phyloP scores from a whole-genome alignment of 2,329 filamentous ascomycete species.

The Albifimbria verrucaria region DNA sequence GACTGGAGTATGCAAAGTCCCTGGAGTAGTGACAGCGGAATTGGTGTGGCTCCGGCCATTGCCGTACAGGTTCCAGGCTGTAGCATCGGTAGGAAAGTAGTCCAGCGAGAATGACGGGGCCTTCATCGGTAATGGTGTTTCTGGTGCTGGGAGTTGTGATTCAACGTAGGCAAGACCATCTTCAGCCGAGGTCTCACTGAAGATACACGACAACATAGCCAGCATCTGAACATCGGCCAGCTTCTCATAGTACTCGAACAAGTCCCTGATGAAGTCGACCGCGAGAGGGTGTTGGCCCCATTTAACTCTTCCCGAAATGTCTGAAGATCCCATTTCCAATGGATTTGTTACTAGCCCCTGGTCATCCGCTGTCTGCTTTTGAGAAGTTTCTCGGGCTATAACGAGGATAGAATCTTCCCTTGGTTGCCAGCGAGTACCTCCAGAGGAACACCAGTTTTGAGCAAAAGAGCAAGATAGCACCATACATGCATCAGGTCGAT shows the following conservation, averaged over 20 bases:
- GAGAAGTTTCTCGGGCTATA: conserved; percentile 59
- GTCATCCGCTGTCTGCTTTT: background rate
- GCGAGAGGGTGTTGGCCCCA: conserved; percentile 67
- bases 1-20: conserved; percentile 53
- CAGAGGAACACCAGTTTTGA: conserved; percentile 73
- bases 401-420: conserved; percentile 61
- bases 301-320: conserved; percentile 58
- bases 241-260: conserved; percentile 63
- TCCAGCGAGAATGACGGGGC: conserved; percentile 64
- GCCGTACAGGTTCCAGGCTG: conserved; percentile 46
- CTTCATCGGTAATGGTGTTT: conserved; percentile 63
- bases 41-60: conserved; percentile 46
- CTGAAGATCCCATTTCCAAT: conserved; percentile 2
- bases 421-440: conserved; percentile 56
- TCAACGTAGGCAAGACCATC: conserved; percentile 57
- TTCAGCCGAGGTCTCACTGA: conserved; percentile 56
- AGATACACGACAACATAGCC: conserved; percentile 68
- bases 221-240: conserved; percentile 66
- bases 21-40: conserved; percentile 55
- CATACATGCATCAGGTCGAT: conserved; percentile 77
- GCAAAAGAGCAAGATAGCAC: conserved; percentile 73
- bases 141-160: conserved; percentile 52
- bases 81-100: conserved; percentile 60
- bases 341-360: background rate
- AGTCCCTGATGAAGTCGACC: conserved; percentile 54